Percentiles rank a stretch among this genome's conserved stretches.
phyloP scores from a whole-genome alignment of 148 eudicot genomes.

The Persicaria maculosa region DNA sequence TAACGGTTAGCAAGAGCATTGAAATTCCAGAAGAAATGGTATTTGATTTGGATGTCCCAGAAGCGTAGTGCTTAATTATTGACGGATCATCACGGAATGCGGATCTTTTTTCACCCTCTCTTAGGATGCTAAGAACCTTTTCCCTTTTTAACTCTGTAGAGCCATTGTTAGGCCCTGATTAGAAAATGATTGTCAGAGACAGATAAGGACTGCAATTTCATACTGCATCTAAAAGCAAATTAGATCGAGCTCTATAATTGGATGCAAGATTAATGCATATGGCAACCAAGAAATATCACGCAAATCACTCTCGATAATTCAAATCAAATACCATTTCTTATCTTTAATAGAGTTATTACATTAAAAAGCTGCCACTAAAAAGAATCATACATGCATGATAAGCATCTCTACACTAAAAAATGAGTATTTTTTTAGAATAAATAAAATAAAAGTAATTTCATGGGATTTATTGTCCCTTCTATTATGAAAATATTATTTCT shows the following conservation, averaged over 20 bases:
- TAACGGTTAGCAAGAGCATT: no score
- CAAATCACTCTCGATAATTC: no score
- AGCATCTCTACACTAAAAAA: no score
- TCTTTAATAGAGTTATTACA: slow-evolving; percentile 55
- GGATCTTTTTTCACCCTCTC: slow-evolving; percentile 64
- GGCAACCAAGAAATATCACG: background rate
- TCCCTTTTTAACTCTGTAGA: slow-evolving; percentile 54
- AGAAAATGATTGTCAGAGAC: background rate
- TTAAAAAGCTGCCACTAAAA: no score
- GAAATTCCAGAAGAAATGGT: no score
- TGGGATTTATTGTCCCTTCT: no score
- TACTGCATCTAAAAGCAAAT: background rate
- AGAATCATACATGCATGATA: no score
- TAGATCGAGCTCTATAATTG: background rate
- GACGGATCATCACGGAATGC: slow-evolving; percentile 67
- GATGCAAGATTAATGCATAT: background rate
- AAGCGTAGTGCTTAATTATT: slow-evolving; percentile 75
- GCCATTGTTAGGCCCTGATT: slow-evolving; percentile 64
- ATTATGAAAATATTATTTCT: no score
- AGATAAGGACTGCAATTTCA: background rate
- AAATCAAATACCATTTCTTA: slow-evolving; percentile 35
- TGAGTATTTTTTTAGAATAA: no score
- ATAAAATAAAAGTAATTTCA: no score
- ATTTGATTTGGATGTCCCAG: slow-evolving; percentile 46
- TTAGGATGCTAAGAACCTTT: slow-evolving; percentile 65